These are phyloP conservation scores for Talaromyces islandicus DNA, from an alignment of 2,329 filamentous ascomycete species.

Conservation along the genomic window DNA sequence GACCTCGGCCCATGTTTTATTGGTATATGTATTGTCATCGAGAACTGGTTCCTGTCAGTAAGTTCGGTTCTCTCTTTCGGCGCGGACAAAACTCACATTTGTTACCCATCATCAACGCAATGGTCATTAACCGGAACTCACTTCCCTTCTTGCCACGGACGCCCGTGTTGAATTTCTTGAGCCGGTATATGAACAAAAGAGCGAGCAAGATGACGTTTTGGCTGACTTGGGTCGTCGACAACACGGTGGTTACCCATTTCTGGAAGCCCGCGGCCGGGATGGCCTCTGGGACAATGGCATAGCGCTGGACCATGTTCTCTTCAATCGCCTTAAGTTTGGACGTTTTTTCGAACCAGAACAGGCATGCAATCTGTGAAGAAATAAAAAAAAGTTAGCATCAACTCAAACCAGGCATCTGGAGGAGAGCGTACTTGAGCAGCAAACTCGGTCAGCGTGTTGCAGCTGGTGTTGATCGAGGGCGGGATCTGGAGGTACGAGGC, in stretches of 20 bases:
- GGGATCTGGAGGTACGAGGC: constrained; percentile 62
- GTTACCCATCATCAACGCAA: constrained; percentile 95
- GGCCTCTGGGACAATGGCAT: constrained; percentile 62
- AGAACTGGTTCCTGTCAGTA: constrained; percentile 54
- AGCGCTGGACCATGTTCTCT: constrained; percentile 44
- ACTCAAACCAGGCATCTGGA: neutral
- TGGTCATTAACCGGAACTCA: constrained; percentile 86
- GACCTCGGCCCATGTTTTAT: constrained; percentile 98
- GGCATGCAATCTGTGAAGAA: constrained; percentile 78
- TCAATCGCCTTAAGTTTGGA: constrained; percentile 72
- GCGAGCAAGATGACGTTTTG: constrained; percentile 91
- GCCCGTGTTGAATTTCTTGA: constrained; percentile 83
- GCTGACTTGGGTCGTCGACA: constrained; percentile 91
- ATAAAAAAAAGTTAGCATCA: neutral
- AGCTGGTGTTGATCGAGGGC: constrained; percentile 65
- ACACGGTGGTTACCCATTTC: constrained; percentile 87
- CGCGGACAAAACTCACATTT: constrained; percentile 63
- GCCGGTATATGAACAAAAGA: constrained; percentile 82
- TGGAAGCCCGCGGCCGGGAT: constrained; percentile 73
- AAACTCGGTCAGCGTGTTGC: constrained; percentile 74
- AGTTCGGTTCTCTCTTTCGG: too few species aligned
- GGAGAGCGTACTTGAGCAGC: constrained; percentile 61
- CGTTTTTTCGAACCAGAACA: constrained; percentile 95
- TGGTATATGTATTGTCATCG: constrained; percentile 98
- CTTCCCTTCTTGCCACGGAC: constrained; percentile 90